Evolutionary conservation across 805 yeast species (phyloP).

Genomic region (Yarrowia sp.): DNA sequence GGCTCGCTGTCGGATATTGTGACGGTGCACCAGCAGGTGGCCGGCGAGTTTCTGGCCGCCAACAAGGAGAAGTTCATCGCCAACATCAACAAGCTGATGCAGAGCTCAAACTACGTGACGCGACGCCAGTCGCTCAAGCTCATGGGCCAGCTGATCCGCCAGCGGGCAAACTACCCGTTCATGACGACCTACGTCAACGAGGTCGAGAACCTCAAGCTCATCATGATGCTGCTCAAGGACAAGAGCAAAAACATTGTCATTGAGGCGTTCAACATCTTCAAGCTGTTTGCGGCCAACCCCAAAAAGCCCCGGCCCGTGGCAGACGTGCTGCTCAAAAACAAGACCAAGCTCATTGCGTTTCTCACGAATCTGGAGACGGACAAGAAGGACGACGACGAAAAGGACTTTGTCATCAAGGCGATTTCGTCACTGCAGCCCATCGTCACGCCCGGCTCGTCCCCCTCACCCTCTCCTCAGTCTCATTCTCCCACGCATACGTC

Average conservation of each 20-base stretch:
- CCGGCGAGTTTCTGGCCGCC: constrained; percentile 68
- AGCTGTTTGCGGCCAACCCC: constrained; percentile 96
- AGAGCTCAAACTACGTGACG: constrained; percentile 85
- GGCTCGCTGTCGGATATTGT: constrained; percentile 75
- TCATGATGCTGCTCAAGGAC: constrained; percentile 87
- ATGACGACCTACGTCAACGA: constrained; percentile 81
- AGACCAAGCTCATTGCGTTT: constrained; percentile 74
- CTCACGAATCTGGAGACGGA: constrained; percentile 68
- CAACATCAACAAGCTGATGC: constrained; percentile 71
- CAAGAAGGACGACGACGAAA: constrained; percentile 74
- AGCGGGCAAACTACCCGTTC: constrained; percentile 71
- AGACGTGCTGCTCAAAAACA: constrained; percentile 84
- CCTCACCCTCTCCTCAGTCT: constrained; percentile 37
- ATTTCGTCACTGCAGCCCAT: constrained; percentile 55
- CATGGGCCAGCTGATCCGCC: constrained; percentile 72
- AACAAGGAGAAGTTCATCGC: constrained; percentile 66
- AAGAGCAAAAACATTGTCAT: constrained; percentile 86
- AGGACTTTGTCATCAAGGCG: constrained; percentile 76
- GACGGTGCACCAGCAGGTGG: constrained; percentile 70
- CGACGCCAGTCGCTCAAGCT: constrained; percentile 86
- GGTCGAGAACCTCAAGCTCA: constrained; percentile 80
- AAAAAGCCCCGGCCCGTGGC: constrained; percentile 78
- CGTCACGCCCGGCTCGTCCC: constrained; percentile 38
- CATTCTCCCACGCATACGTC: constrained; percentile 39
- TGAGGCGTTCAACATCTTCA: constrained; percentile 93